Percentiles rank a stretch among this genome's conserved stretches.
phyloP scores from a whole-genome alignment of 805 yeast genomes.

The Yarrowia sp. region DNA sequence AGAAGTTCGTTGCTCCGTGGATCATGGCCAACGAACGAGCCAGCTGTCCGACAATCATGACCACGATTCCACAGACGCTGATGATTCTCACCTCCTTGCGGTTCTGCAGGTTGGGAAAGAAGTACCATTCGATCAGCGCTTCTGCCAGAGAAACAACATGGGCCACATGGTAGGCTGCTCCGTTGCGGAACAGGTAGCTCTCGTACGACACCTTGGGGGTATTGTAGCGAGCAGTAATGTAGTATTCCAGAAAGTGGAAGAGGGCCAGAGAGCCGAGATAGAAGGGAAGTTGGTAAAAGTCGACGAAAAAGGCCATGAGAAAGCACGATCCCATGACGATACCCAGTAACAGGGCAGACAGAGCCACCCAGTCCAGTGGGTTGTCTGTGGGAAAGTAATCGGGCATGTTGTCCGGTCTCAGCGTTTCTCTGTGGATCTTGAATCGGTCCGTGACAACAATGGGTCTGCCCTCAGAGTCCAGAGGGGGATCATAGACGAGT shows the following conservation, averaged over 20 bases:
- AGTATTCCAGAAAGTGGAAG: constrained; percentile 86
- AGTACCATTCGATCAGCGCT: constrained; percentile 53
- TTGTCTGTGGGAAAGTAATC: constrained; percentile 31
- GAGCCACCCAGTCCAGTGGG: constrained; percentile 47
- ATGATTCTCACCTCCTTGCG: constrained; percentile 46
- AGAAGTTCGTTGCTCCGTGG: constrained; percentile 85
- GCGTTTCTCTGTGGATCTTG: constrained; percentile 10
- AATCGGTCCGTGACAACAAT: background rate
- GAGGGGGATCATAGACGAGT: constrained; percentile 10
- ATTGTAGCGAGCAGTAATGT: constrained; percentile 78
- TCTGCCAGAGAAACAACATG: constrained; percentile 64
- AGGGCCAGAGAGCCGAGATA: constrained; percentile 61
- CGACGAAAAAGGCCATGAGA: constrained; percentile 18
- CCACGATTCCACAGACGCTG: constrained; percentile 56
- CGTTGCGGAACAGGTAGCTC: constrained; percentile 73
- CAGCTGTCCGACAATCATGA: constrained; percentile 67
- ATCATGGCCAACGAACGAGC: constrained; percentile 81
- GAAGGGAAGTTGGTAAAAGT: constrained; percentile 50
- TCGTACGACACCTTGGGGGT: constrained; percentile 68
- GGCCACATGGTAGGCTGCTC: constrained; percentile 63
- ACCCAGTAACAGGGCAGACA: constrained; percentile 48
- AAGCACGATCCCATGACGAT: constrained; percentile 42
- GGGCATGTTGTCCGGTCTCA: background rate
- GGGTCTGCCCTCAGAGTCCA: background rate
- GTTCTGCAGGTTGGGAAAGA: constrained; percentile 51